Conservation (phyloP, 768 basidiomycete species). For the Macrocybe gigantea region DNA sequence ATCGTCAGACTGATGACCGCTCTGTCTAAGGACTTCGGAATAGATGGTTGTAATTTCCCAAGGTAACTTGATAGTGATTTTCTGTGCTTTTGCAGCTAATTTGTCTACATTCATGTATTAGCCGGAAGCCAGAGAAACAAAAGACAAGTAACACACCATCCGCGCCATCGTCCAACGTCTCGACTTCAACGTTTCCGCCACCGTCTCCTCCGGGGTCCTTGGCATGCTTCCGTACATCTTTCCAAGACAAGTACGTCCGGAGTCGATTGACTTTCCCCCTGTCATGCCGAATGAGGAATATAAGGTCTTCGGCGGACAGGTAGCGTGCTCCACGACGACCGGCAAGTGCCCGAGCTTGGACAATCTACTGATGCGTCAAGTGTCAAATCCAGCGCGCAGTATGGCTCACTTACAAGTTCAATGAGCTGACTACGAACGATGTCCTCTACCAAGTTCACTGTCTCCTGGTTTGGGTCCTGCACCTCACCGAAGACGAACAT, state of each 20-base stretch:
- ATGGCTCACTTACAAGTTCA: constrained; percentile 60
- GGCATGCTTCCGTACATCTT: constrained; percentile 92
- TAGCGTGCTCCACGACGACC: constrained; percentile 79
- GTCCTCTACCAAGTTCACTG: constrained; percentile 93
- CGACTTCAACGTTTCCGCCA: constrained; percentile 76
- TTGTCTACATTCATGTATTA: constrained; percentile 48
- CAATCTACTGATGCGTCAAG: constrained; percentile 45
- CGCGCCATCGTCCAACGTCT: constrained; percentile 76
- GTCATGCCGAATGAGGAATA: constrained; percentile 94
- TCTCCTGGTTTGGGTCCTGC: constrained; percentile 81
- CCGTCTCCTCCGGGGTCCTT: constrained; percentile 86
- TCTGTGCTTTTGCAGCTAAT: constrained; percentile 77
- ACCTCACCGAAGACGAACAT: constrained; percentile 98
- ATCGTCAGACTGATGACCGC: constrained; percentile 81
- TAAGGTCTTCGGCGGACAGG: constrained; percentile 89
- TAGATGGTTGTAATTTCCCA: constrained; percentile 95
- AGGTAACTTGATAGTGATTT: constrained; percentile 90
- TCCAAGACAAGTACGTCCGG: constrained; percentile 93
- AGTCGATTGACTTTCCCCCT: constrained; percentile 90
- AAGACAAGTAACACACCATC: constrained; percentile 49
- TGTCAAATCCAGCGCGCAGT: constrained; percentile 2
- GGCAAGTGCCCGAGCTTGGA: constrained; percentile 83
- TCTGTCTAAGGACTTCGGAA: constrained; percentile 74
- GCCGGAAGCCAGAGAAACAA: background rate
- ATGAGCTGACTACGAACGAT: constrained; percentile 88